These are phyloP conservation scores for Elasticomyces elasticus DNA, from an alignment of 495 filamentous ascomycete species.

Conservation along the genomic window DNA sequence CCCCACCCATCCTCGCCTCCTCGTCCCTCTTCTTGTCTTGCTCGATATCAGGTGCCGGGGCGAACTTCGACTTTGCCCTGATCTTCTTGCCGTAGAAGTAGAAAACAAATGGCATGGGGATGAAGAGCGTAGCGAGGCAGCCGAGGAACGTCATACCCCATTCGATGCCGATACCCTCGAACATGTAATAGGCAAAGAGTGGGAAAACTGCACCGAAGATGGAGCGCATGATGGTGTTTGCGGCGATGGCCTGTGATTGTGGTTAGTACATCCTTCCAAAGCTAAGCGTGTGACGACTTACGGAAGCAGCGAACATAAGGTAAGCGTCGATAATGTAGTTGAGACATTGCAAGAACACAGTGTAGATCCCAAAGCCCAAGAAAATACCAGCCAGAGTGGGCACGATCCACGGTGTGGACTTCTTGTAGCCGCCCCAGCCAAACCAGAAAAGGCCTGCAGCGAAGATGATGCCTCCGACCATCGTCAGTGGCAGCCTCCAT, in stretches of 20 bases:
- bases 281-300: not conserved
- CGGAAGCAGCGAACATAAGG: constrained; percentile 24
- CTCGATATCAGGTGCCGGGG: constrained; percentile 23
- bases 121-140: constrained; percentile 21
- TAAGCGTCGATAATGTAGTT: constrained; percentile 23
- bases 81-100: constrained; percentile 21
- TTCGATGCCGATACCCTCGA: constrained; percentile 24
- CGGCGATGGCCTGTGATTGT: constrained; percentile 18
- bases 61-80: constrained; percentile 23
- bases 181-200: constrained; percentile 23
- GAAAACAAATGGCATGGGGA: constrained; percentile 25
- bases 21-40: constrained; percentile 20
- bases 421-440: constrained; percentile 32
- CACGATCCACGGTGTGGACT: constrained; percentile 27
- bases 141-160: constrained; percentile 26
- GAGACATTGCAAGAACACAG: constrained; percentile 26
- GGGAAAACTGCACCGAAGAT: constrained; percentile 26
- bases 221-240: constrained; percentile 26
- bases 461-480: constrained; percentile 24
- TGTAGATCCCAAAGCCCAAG: constrained; percentile 27
- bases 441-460: constrained; percentile 30
- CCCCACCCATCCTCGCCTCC: constrained; percentile 16
- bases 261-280: not conserved
- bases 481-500: constrained; percentile 26
- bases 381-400: constrained; percentile 23